A percentile compares a stretch with the other conserved stretches of the same genome.
Evolutionary conservation across 2,329 filamentous ascomycete genomes (phyloP).

Genomic region (Cladophialophora immunda): DNA sequence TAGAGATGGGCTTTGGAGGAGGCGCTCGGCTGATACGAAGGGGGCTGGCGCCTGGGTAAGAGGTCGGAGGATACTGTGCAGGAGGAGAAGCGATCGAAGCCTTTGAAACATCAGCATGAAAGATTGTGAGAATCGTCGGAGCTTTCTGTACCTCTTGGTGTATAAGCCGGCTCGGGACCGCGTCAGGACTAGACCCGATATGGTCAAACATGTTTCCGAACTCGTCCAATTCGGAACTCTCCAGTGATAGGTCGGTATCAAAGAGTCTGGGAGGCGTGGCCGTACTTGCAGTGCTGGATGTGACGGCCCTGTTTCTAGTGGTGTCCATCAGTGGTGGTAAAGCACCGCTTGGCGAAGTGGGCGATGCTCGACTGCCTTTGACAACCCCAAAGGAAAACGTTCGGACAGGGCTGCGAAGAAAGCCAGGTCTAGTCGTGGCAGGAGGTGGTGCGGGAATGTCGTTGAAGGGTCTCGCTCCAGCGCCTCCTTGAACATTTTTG

Average conservation of each 20-base stretch:
- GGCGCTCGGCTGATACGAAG: slow-evolving; percentile 32
- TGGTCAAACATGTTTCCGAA: slow-evolving; percentile 64
- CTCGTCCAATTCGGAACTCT: slow-evolving; percentile 50
- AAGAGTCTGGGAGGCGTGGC: slow-evolving; percentile 61
- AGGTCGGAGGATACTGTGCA: slow-evolving; percentile 34
- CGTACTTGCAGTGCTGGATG: slow-evolving; percentile 59
- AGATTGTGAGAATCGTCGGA: slow-evolving; percentile 25
- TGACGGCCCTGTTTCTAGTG: slow-evolving; percentile 56
- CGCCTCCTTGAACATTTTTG: slow-evolving; percentile 47
- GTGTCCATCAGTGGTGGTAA: slow-evolving; percentile 38
- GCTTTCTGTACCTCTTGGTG: slow-evolving; percentile 38
- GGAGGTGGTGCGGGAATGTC: slow-evolving; percentile 54
- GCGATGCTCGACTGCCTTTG: slow-evolving; percentile 45
- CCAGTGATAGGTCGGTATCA: slow-evolving; percentile 55
- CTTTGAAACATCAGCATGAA: slow-evolving; percentile 33
- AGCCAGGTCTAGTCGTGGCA: slow-evolving; percentile 44
- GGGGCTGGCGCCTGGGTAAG: slow-evolving; percentile 24
- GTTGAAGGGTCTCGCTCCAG: slow-evolving; percentile 48
- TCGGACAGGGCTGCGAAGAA: slow-evolving; percentile 57
- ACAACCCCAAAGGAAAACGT: slow-evolving; percentile 64
- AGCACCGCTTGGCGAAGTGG: slow-evolving; percentile 35
- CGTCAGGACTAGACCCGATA: slow-evolving; percentile 48
- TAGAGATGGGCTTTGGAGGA: slow-evolving; percentile 54
- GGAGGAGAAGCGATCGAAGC: slow-evolving; percentile 24
- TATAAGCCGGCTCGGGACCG: slow-evolving; percentile 36